Conservation (phyloP, 495 filamentous ascomycete genomes). For the Pyronema domesticum region DNA sequence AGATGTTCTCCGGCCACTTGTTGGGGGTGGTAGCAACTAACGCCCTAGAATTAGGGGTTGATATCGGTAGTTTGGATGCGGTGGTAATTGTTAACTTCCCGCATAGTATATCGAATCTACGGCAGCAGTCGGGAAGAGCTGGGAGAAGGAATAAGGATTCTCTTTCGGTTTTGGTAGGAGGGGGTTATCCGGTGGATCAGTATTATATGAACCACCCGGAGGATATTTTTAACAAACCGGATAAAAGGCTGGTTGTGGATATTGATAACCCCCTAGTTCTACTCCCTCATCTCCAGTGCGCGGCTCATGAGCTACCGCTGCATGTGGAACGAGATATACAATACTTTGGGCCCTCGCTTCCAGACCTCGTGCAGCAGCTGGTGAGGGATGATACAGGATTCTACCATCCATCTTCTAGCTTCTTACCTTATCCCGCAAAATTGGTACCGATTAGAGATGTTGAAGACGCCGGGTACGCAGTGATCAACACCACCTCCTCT, state of each 20-base stretch:
- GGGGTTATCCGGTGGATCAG: slow-evolving; percentile 81
- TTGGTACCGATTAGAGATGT: slow-evolving; percentile 82
- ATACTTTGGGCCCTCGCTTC: slow-evolving; percentile 67
- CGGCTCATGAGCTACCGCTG: slow-evolving; percentile 88
- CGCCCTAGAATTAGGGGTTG: slow-evolving; percentile 81
- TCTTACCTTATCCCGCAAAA: slow-evolving; percentile 65
- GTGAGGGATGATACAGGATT: slow-evolving; percentile 46
- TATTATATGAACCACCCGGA: slow-evolving; percentile 93
- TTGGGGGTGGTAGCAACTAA: slow-evolving; percentile 88
- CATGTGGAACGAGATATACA: slow-evolving; percentile 49
- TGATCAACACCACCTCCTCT: slow-evolving; percentile 70
- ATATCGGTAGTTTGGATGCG: slow-evolving; percentile 89
- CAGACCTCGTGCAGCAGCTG: slow-evolving; percentile 42
- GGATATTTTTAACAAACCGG: slow-evolving; percentile 88
- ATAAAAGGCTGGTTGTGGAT: slow-evolving; percentile 75
- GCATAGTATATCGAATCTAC: slow-evolving; percentile 80
- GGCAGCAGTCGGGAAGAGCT: slow-evolving; percentile 88
- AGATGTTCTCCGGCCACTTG: slow-evolving; percentile 93
- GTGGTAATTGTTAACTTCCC: slow-evolving; percentile 90
- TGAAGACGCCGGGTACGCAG: slow-evolving; percentile 53
- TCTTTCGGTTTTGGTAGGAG: slow-evolving; percentile 77
- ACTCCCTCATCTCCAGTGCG: slow-evolving; percentile 90
- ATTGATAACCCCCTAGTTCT: slow-evolving; percentile 76
- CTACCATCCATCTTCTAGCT: slow-evolving; percentile 77
- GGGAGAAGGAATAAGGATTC: slow-evolving; percentile 90